Evolutionary conservation across 345 rosid genomes (phyloP).

Genomic region (Moringa oleifera): DNA sequence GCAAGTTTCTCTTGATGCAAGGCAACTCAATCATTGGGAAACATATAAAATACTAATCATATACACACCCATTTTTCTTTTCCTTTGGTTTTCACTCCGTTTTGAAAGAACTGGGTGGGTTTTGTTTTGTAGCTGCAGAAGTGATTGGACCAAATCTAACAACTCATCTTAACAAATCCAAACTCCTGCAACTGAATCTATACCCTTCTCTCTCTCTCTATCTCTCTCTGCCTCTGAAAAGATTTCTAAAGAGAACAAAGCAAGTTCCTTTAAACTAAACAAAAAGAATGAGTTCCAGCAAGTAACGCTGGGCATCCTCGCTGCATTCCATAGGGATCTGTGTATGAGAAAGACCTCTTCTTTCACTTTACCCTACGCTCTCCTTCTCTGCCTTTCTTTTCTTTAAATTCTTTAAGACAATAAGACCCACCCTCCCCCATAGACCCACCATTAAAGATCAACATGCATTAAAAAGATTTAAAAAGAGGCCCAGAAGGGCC

Average conservation of each 20-base stretch:
- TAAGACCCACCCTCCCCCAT: not conserved
- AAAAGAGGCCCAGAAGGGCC: not conserved
- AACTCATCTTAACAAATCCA: slow-evolving; percentile 28
- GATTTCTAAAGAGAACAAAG: slow-evolving; percentile 46
- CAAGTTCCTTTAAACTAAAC: slow-evolving; percentile 61
- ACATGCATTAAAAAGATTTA: slow-evolving; percentile 3
- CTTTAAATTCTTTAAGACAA: slow-evolving; percentile 8
- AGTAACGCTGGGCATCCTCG: slow-evolving; percentile 55
- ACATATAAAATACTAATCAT: slow-evolving; percentile 36
- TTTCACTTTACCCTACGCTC: slow-evolving; percentile 40
- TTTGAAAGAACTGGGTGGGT: slow-evolving; percentile 2
- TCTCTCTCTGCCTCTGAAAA: slow-evolving; percentile 25
- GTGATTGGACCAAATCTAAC: slow-evolving; percentile 36
- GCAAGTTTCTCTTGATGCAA: slow-evolving; percentile 24
- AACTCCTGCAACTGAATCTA: slow-evolving; percentile 40
- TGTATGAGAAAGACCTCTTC: slow-evolving; percentile 79
- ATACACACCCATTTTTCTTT: not conserved
- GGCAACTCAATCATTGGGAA: slow-evolving; percentile 65
- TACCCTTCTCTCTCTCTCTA: slow-evolving; percentile 18
- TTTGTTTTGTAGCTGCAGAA: slow-evolving; percentile 26
- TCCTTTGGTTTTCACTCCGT: slow-evolving; percentile 10
- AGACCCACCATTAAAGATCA: slow-evolving; percentile 4
- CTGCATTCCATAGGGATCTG: slow-evolving; percentile 96
- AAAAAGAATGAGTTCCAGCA: slow-evolving; percentile 61
- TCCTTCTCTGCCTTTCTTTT: not conserved